phyloP scores from a whole-genome alignment of 164 flowering plant species.

The Stephania japonica region DNA sequence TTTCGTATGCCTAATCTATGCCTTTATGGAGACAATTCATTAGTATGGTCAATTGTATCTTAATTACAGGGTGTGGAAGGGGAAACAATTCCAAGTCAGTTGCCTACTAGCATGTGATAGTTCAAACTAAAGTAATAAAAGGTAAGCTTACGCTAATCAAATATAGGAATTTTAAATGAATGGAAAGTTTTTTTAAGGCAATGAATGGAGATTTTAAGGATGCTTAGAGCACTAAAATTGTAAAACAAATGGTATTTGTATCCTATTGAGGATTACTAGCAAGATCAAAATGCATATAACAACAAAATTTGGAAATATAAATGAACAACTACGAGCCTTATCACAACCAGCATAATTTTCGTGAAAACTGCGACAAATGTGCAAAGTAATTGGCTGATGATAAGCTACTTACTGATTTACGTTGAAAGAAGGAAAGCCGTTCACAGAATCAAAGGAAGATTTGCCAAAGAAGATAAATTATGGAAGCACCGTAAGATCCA shows the following conservation, averaged over 20 bases:
- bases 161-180: too few species aligned
- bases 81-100: too few species aligned
- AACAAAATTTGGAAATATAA: not conserved
- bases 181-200: not conserved
- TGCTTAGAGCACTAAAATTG: not conserved
- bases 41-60: too few species aligned
- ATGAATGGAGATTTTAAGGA: not conserved
- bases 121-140: not conserved
- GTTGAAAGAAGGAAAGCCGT: not conserved
- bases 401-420: not conserved
- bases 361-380: not conserved
- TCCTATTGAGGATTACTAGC: not conserved
- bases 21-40: too few species aligned
- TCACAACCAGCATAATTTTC: not conserved
- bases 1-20: too few species aligned
- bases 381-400: not conserved
- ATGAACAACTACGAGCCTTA: not conserved
- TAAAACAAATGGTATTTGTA: not conserved
- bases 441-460: not conserved
- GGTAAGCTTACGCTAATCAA: not conserved
- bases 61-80: too few species aligned
- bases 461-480: not conserved
- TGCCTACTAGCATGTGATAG: too few species aligned
- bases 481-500: not conserved
- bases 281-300: not conserved